Base-by-base conservation (phyloP, 106 monocot species). In the Phalaenopsis aphrodite region DNA sequence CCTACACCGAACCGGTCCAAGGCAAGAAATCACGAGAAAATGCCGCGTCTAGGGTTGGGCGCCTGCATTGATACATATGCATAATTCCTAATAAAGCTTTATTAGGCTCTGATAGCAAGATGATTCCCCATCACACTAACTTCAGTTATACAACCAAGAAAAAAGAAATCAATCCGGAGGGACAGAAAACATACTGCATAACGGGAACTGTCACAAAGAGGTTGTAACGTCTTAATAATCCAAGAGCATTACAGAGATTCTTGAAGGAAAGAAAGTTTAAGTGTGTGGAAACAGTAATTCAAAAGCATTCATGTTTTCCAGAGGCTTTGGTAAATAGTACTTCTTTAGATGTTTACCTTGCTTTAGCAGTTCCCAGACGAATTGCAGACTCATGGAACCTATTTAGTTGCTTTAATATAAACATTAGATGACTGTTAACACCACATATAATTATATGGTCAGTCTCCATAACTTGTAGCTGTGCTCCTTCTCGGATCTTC, bases 361-460 rank as follows among this genome's bases (percentile, higher is more conserved):
- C 88, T 64, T 87, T 93, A 57, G 99, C 99, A 75, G 88, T 95
- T 80, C 99, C 99, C 81, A 95, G 77, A 48, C 87, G 88, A 82
- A 99, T 92, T 3, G 99, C 85, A 82, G 95, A 95, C 57, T 92
- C 92, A 79, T 99, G 99, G 88, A 85, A 89, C 76, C 88, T 94
- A 78, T 99, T 88, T 45, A 99, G 82, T 75, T 99, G 99, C 82
- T 91, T 99, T 79, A 99, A 61, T 91, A 99, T 93, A 82, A 83
- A 99, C 55, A 84, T 52, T 21, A 99, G 83, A 90, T 95, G 99
- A 79, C 91, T 99, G 77, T 99, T 95, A 41, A 95, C 86, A 79
- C 99, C 99, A 85, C 99, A 99, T 12, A 99, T 99, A 42, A 99
- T 88, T 80, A 99, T 91, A 84, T 99, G 99, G 83, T 95, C 89